Evolutionary conservation across 805 yeast species (phyloP), one percentile per base, ranked within the genome.

Genomic region (Yamadazyma ubonensis): DNA sequence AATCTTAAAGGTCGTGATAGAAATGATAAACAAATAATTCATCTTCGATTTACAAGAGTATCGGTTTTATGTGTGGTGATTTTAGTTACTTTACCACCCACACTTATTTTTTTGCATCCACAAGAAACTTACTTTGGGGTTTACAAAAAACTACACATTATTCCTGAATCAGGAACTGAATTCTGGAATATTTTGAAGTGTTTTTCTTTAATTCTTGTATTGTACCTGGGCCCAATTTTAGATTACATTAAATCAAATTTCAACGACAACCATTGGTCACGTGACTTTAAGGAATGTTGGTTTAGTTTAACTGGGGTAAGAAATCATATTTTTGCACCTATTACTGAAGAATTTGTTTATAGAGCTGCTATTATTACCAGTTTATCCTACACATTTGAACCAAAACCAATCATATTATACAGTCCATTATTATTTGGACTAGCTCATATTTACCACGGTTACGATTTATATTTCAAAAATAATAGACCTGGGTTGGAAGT

Each of bases 401-500:
- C 30, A 0, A 18, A 28, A 0, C 29, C 28, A 8, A 44, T 65
- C 15, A 54, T 75, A 1, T 48, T 51, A 12, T 53, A 60, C 20
- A 72, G 86, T 1, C 93, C 95, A 1, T 51, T 78, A 6, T 68
- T 79, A 41, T 87, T 87, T 63, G 89, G 90, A 1, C 50, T 83
- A 18, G 93, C 95, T 0, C 96, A 87, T 59, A 36, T 83, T 16
- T 91, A 87, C 54, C 95, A 87, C 55, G 88, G 77, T 2, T 67
- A 67, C 46, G 81, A 76, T 39, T 48, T 73, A n/a, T 31, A 38
- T 10, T 22, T 28, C 6, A 34, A 36, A 17, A 32, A 40, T 12
- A 32, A 28, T 5, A 9, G 33, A 10, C n/a, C 35, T 5, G 29
- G 28, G 5, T 14, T 11, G 1, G 14, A 16, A 3, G 37, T 41